Conservation (phyloP, 768 basidiomycete species). For the Lactifluus volemus region DNA sequence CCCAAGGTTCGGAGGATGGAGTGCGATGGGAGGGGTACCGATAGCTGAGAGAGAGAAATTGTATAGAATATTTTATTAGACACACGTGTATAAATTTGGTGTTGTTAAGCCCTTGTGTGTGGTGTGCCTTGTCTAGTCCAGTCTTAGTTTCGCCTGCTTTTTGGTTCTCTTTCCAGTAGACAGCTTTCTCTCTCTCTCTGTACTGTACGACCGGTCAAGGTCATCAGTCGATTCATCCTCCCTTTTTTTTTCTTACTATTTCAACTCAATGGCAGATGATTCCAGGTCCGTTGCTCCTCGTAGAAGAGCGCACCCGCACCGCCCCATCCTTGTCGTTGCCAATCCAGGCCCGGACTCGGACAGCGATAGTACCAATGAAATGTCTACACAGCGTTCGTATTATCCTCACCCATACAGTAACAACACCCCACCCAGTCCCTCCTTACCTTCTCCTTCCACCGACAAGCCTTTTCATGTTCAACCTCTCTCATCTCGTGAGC, state of each 20-base stretch:
- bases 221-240: background rate
- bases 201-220: background rate
- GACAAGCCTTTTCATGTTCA: conserved; percentile 21
- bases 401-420: conserved; percentile 19
- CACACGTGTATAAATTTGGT: too few species aligned
- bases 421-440: conserved; percentile 24
- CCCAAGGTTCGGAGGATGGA: conserved; percentile 46
- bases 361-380: conserved; percentile 32
- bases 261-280: conserved; percentile 54
- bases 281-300: conserved; percentile 31
- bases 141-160: background rate
- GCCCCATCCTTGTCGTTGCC: conserved; percentile 45
- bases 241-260: background rate
- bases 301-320: conserved; percentile 21
- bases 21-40: background rate
- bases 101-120: background rate
- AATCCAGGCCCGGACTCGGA: conserved; percentile 50
- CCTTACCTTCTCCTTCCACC: conserved; percentile 25
- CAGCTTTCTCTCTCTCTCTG: background rate
- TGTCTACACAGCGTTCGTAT: conserved; percentile 5
- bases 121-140: too few species aligned
- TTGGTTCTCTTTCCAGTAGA: background rate
- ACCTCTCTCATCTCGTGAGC: conserved; percentile 22
- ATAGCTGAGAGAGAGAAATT: too few species aligned
- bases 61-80: too few species aligned